Evolutionary conservation across 129 eudicot species (phyloP).

Genomic region (Lonicera japonica): DNA sequence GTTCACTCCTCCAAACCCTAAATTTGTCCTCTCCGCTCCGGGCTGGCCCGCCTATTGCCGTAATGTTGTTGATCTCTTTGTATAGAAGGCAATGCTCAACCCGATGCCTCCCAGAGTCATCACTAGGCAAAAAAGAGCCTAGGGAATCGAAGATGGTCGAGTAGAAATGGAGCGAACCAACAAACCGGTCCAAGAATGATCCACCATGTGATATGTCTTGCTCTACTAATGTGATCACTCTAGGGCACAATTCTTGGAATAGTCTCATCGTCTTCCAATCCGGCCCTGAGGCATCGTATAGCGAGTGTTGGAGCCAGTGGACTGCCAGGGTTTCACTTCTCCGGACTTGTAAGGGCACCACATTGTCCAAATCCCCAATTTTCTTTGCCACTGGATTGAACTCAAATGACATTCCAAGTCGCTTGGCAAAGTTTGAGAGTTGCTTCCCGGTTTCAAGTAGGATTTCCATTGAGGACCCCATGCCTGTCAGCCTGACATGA

Average conservation of each 20-base stretch:
- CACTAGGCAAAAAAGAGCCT: slow-evolving; percentile 47
- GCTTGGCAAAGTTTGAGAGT: slow-evolving; percentile 65
- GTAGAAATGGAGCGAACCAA: slow-evolving; percentile 67
- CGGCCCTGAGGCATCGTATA: slow-evolving; percentile 74
- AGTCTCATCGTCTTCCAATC: slow-evolving; percentile 78
- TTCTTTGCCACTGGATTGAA: slow-evolving; percentile 55
- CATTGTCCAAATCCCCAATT: slow-evolving; percentile 36
- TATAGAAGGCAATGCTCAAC: slow-evolving; percentile 57
- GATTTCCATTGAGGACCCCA: slow-evolving; percentile 56
- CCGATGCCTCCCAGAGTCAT: slow-evolving; percentile 42
- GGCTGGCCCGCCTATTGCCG: slow-evolving; percentile 78
- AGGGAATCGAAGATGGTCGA: slow-evolving; percentile 73
- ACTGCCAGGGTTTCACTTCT: slow-evolving; percentile 62
- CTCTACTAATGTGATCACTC: slow-evolving; percentile 65
- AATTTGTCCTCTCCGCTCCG: slow-evolving; percentile 79
- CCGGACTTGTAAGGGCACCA: slow-evolving; percentile 36
- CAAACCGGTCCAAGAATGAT: slow-evolving; percentile 78
- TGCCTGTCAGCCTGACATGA: slow-evolving; percentile 62
- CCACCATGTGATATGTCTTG: slow-evolving; percentile 74
- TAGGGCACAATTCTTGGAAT: slow-evolving; percentile 51
- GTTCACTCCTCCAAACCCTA: slow-evolving; percentile 63
- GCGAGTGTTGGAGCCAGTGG: slow-evolving; percentile 80
- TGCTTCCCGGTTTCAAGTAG: slow-evolving; percentile 66
- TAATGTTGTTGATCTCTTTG: slow-evolving; percentile 61
- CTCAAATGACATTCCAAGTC: slow-evolving; percentile 70